Evolutionary conservation across 257 asterid genomes (phyloP).

Genomic region (Fraxinus excelsior): DNA sequence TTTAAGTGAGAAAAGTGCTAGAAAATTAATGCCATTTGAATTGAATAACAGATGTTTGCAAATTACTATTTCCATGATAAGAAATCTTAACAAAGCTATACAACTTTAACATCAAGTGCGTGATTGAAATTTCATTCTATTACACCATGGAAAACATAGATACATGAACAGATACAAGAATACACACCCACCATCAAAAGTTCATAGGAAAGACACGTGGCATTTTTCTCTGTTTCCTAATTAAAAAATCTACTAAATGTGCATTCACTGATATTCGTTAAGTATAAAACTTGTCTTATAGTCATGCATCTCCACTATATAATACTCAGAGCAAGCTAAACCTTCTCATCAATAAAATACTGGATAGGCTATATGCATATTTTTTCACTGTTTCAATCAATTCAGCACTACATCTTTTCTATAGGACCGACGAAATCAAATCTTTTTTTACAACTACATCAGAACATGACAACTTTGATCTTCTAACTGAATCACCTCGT

Average conservation of each 20-base stretch:
- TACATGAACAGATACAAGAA: no score
- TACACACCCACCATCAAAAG: no score
- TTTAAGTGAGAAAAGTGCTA: neutral
- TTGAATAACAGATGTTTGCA: no score
- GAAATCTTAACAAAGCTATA: no score
- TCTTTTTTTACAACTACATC: neutral
- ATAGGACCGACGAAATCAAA: neutral
- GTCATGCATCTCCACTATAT: neutral
- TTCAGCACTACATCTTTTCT: neutral
- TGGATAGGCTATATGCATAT: neutral
- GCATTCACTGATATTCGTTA: neutral
- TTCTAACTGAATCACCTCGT: neutral
- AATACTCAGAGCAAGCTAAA: neutral
- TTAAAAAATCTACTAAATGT: no score
- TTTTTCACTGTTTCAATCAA: neutral
- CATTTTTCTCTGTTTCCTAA: no score
- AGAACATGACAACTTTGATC: neutral
- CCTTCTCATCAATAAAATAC: neutral
- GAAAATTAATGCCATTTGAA: neutral
- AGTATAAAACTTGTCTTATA: no score
- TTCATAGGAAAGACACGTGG: no score
- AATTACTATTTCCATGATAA: neutral
- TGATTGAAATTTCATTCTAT: no score
- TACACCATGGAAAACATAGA: no score
- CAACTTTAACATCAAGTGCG: no score